Conservation (phyloP, 108 stramenopile genomes). For the Thalassiosira profunda region DNA sequence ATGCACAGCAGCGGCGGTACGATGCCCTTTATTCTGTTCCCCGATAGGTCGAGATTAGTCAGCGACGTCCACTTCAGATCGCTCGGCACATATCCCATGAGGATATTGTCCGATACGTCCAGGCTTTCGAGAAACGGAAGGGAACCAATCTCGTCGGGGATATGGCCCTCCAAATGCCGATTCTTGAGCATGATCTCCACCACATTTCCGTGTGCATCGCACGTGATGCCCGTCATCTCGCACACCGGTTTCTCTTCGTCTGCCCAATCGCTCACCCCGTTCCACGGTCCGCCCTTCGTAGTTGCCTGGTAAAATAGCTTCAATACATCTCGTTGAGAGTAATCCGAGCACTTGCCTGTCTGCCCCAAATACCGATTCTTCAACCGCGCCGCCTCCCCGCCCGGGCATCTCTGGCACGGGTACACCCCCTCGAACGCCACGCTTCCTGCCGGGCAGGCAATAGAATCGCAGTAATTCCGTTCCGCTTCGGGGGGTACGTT, state of each 20-base stretch:
- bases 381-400: constrained; percentile 15
- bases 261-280: constrained; percentile 23
- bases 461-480: constrained; percentile 47
- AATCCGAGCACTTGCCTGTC: constrained; percentile 31
- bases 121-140: constrained; percentile 46
- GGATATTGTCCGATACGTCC: constrained; percentile 58
- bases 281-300: constrained; percentile 23
- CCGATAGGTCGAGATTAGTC: constrained; percentile 48
- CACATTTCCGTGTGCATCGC: constrained; percentile 46
- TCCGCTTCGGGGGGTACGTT: constrained; percentile 6
- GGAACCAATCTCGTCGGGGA: constrained; percentile 55
- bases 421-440: constrained; percentile 44
- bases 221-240: constrained; percentile 59
- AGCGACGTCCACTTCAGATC: constrained; percentile 63
- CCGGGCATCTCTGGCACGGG: constrained; percentile 44
- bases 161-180: constrained; percentile 48
- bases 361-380: constrained; percentile 50
- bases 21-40: constrained; percentile 53
- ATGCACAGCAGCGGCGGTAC: constrained; percentile 62
- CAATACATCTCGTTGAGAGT: constrained; percentile 34
- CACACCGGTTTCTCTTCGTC: constrained; percentile 33
- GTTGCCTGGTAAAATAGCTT: constrained; percentile 36
- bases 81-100: constrained; percentile 55
- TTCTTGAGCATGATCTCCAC: constrained; percentile 38
- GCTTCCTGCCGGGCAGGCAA: constrained; percentile 56